A percentile compares a stretch with the other conserved stretches of the same genome.
Evolutionary conservation across 2,329 filamentous ascomycete species (phyloP).

Genomic region (Monosporascus ibericus): DNA sequence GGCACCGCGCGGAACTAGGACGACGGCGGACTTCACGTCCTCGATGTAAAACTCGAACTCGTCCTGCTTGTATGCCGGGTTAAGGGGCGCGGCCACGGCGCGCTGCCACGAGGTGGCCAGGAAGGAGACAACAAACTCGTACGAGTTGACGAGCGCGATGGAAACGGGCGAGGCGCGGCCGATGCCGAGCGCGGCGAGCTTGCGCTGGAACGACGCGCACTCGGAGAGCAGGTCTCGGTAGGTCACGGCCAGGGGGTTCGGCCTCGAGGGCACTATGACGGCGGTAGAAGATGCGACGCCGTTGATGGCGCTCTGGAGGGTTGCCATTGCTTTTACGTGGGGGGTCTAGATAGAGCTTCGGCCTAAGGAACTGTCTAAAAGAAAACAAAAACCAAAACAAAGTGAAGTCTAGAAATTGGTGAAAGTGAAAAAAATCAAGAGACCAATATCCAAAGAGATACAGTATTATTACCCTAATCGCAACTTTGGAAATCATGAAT

Average conservation of each 20-base stretch:
- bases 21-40: constrained; percentile 72
- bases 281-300: constrained; percentile 45
- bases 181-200: constrained; percentile 71
- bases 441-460: constrained; percentile 1
- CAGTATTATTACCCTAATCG: not conserved
- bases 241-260: constrained; percentile 57
- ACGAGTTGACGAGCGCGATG: constrained; percentile 77
- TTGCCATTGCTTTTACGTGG: constrained; percentile 22
- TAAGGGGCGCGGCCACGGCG: constrained; percentile 77
- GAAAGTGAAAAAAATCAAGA: too few relatives aligned
- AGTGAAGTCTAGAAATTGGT: too few relatives aligned
- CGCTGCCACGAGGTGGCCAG: constrained; percentile 81
- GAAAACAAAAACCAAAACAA: not conserved
- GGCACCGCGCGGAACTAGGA: constrained; percentile 68
- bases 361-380: not conserved
- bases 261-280: constrained; percentile 66
- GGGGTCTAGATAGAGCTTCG: not conserved
- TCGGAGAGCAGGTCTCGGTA: constrained; percentile 63
- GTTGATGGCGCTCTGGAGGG: constrained; percentile 45
- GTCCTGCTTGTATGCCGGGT: constrained; percentile 81
- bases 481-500: too few relatives aligned
- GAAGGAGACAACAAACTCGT: constrained; percentile 84
- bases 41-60: constrained; percentile 93
- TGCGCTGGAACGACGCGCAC: constrained; percentile 65
- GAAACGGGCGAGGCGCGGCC: constrained; percentile 66